Conservation (phyloP, 2,329 filamentous ascomycete species). For the Didymella sp. region DNA sequence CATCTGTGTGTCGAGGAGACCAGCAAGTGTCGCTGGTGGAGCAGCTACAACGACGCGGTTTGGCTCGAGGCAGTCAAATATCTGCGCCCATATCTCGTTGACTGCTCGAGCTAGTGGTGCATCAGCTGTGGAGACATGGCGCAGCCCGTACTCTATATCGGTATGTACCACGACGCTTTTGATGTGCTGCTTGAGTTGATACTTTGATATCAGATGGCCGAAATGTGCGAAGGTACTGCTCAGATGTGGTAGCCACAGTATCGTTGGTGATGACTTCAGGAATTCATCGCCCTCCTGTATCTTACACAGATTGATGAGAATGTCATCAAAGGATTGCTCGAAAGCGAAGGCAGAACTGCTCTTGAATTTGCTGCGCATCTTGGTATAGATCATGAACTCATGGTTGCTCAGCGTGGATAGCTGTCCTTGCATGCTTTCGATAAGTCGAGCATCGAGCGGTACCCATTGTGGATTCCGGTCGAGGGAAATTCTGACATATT, state of each 20-base stretch:
- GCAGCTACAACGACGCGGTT: slow-evolving; percentile 54
- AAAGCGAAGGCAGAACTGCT: slow-evolving; percentile 39
- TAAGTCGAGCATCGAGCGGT: slow-evolving; percentile 42
- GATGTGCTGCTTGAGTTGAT: slow-evolving; percentile 49
- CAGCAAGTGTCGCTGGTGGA: slow-evolving; percentile 67
- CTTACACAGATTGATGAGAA: slow-evolving; percentile 44
- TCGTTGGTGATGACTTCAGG: slow-evolving; percentile 31
- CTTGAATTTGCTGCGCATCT: slow-evolving; percentile 45
- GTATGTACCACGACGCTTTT: slow-evolving; percentile 57
- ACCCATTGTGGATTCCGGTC: slow-evolving; percentile 44
- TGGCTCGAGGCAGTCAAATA: slow-evolving; percentile 43
- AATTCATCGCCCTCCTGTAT: slow-evolving; percentile 43
- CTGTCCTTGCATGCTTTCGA: slow-evolving; percentile 45
- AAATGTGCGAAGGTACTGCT: slow-evolving; percentile 32
- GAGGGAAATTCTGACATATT: slow-evolving; percentile 36
- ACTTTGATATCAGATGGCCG: slow-evolving; percentile 24
- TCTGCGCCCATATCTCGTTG: slow-evolving; percentile 38
- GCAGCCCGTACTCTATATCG: slow-evolving; percentile 48
- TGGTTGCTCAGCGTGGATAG: slow-evolving; percentile 42
- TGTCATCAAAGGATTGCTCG: slow-evolving; percentile 40
- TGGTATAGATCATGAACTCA: slow-evolving; percentile 43
- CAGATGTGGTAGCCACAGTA: slow-evolving; percentile 45
- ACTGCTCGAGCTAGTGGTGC: slow-evolving; percentile 60
- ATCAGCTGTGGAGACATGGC: slow-evolving; percentile 37
- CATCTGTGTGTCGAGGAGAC: slow-evolving; percentile 64